phyloP scores from a whole-genome alignment of 2,329 filamentous ascomycete species.

The Colletotrichum tropicale region DNA sequence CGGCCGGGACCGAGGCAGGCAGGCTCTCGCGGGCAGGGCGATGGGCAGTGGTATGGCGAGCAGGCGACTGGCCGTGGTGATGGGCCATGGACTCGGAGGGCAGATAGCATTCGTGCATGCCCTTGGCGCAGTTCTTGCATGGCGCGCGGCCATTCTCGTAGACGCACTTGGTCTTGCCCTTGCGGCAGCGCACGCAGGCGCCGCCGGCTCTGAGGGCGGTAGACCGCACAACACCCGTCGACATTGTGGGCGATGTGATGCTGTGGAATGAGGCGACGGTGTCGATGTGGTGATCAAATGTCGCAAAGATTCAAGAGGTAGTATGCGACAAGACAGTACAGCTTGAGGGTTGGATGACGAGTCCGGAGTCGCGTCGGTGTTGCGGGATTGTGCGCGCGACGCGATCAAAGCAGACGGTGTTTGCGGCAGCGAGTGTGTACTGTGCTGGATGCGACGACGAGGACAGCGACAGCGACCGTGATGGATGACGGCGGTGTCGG shows the following conservation, averaged over 20 bases:
- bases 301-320: neutral
- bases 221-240: constrained; percentile 55
- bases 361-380: neutral
- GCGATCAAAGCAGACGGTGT: neutral
- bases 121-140: constrained; percentile 68
- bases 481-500: neutral
- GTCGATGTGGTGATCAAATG: neutral
- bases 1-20: constrained; percentile 53
- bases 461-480: neutral
- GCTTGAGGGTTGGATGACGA: neutral
- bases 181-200: constrained; percentile 67
- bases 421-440: neutral
- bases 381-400: neutral
- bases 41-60: constrained; percentile 50
- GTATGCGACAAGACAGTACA: neutral
- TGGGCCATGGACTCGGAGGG: constrained; percentile 65
- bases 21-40: constrained; percentile 59
- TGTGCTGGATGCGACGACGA: neutral
- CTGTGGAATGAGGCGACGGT: neutral
- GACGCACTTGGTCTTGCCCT: constrained; percentile 68
- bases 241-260: constrained; percentile 36
- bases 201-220: constrained; percentile 65
- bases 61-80: constrained; percentile 63
- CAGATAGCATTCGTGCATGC: constrained; percentile 67
- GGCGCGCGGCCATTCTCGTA: constrained; percentile 67